Conservation (phyloP, 1,139 yeast species). For the Geotrichum carabidarum region DNA sequence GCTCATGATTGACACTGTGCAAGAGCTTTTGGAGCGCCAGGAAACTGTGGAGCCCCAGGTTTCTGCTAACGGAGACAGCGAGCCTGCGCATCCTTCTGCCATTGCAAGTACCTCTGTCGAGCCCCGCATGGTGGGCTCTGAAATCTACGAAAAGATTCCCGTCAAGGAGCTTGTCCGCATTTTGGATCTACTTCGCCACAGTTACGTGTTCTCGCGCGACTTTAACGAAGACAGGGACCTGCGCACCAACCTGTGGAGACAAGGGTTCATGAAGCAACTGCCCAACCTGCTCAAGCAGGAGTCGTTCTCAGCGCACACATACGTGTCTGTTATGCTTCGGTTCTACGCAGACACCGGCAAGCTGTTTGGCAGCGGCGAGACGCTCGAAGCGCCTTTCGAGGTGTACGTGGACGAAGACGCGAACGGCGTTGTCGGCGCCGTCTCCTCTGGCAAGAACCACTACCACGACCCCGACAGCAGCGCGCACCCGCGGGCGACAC, state of each 20-base stretch:
- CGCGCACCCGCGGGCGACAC: neutral
- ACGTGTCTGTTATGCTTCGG: slow-evolving; percentile 72
- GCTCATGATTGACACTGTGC: slow-evolving; percentile 78
- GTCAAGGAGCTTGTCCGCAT: slow-evolving; percentile 55
- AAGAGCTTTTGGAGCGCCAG: slow-evolving; percentile 66
- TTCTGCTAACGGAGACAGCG: slow-evolving; percentile 1
- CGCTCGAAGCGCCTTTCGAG: neutral
- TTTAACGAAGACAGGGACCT: slow-evolving; percentile 88
- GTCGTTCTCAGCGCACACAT: slow-evolving; percentile 83
- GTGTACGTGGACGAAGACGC: slow-evolving; percentile 15
- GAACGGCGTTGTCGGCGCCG: slow-evolving; percentile 15
- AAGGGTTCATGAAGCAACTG: slow-evolving; percentile 85
- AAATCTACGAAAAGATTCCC: slow-evolving; percentile 67
- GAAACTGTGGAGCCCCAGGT: slow-evolving; percentile 34
- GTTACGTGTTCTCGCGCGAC: slow-evolving; percentile 76
- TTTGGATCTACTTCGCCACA: slow-evolving; percentile 55
- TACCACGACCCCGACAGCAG: neutral
- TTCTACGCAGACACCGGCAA: slow-evolving; percentile 65
- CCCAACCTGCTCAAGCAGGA: slow-evolving; percentile 93
- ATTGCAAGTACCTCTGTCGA: neutral
- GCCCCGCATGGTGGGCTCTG: slow-evolving; percentile 21
- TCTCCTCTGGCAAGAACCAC: neutral
- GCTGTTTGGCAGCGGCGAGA: slow-evolving; percentile 15
- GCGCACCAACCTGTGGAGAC: slow-evolving; percentile 81
- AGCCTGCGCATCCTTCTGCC: neutral